Evolutionary conservation across 768 basidiomycete genomes (phyloP), one percentile per base, ranked within the genome.

Genomic region (Candolleomyces eurysporus): DNA sequence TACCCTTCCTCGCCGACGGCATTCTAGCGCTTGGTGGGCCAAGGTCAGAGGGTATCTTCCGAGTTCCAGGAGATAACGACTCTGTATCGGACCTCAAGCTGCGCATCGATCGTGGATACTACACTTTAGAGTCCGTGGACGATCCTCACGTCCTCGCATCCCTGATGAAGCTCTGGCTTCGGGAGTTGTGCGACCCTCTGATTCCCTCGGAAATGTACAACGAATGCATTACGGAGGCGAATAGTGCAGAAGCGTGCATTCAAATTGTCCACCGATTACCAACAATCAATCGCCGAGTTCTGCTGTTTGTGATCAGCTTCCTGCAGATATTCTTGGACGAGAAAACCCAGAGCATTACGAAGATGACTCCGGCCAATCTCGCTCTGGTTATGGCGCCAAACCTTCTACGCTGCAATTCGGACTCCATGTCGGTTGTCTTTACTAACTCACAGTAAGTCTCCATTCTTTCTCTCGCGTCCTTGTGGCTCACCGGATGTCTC

Each of bases 361-460:
- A 96, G 76, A 96, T 96, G 94, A 96, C 92, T 3, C 84, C 90
- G 11, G 87, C 87, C 42, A 95, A 94, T 72, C 75, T 96, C 63
- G 92, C 94, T 9, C 76, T 96, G 16, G 92, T 97, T 19, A 91
- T 97, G 88, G 92, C 94, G 1, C 94, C 94, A 8, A 96, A 96
- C 74, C 72, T 97, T 48, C 73, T 97, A 49, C 79, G 94, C 59
- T 96, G 94, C 69, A 89, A 82, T 66, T 94, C 92, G 16, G 90
- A 94, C 52, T 91, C 87, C n/a, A 89, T 95, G 82, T 82, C 89
- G 7, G 79, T 95, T 10, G 94, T 95, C 10, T 96, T 94, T 70
- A 94, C 91, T 36, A 97, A 96, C 73, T 84, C 95, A 14, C 90
- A 91, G 93, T 94, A 68, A 75, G 92, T 43, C 2, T 43, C 82